Percentiles rank a stretch among this genome's conserved stretches.
phyloP scores from a whole-genome alignment of 1,284 basidiomycete species.

The Trametes hirsuta region DNA sequence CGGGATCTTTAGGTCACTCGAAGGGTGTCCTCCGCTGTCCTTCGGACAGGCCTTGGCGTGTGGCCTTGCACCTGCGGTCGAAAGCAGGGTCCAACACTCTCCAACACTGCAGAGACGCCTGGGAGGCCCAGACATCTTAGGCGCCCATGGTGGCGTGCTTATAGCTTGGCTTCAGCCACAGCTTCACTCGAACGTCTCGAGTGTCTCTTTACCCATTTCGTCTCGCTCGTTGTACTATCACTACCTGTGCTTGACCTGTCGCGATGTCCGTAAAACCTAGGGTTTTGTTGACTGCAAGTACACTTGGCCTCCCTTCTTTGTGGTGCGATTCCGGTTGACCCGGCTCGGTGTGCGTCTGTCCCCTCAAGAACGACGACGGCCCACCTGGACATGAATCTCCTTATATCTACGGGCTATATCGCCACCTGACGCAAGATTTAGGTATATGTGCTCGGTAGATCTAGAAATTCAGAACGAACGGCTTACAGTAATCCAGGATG shows the following conservation, averaged over 20 bases:
- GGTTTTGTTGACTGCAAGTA: slow-evolving; percentile 62
- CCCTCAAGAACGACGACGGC: slow-evolving; percentile 82
- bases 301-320: background rate
- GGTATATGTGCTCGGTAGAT: slow-evolving; percentile 43
- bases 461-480: background rate
- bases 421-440: slow-evolving; percentile 63
- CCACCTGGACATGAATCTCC: slow-evolving; percentile 82
- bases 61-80: too few relatives aligned
- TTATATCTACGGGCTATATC: slow-evolving; percentile 81
- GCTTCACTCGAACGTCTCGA: background rate
- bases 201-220: background rate
- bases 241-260: slow-evolving; percentile 11
- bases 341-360: background rate
- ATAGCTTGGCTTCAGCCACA: slow-evolving; percentile 2
- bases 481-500: slow-evolving; percentile 52
- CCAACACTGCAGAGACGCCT: background rate
- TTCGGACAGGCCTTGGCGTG: too few relatives aligned
- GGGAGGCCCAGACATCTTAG: background rate
- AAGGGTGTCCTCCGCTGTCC: too few relatives aligned
- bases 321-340: slow-evolving; percentile 1
- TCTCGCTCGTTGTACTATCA: slow-evolving; percentile 4
- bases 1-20: too few relatives aligned
- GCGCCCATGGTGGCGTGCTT: background rate
- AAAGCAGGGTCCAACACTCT: too few relatives aligned
- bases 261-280: slow-evolving; percentile 37